Base-by-base conservation (phyloP, 441 rosid genomes). In the Syzygium syzygioides region DNA sequence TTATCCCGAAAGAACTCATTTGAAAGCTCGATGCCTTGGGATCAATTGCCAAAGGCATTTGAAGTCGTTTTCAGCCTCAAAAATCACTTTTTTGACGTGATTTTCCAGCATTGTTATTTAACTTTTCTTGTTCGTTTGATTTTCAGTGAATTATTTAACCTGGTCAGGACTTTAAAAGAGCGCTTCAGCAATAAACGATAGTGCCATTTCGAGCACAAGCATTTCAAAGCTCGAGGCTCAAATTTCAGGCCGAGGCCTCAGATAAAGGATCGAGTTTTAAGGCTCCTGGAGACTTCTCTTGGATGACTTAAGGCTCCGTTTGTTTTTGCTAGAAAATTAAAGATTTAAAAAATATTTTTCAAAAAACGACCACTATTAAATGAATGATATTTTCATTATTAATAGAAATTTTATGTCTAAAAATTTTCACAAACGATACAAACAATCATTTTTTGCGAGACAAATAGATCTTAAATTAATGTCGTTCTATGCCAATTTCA, bases 241-340 rank as follows among this genome's bases (percentile, higher is more conserved):
- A 30, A 64, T 30, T 64, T 64, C 0, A 1, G 76, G 1, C 71
- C 0, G 0, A 30, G 1, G 37, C 71, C 37, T 15, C 4, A 64
- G n/a, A 64, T 15, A 15, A 9, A 15, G 11, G 12, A 64, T 15
- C 7, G 23, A 0, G 20, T 7, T 30, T n/a, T 64, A 10, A 60
- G 14, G 34, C 18, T 6, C 8, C 6, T 5, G 2, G 68, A 60
- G 34, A 14, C 68, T 60, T 60, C 18, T 28, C 2, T 30, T 14
- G 14, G 0, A 60, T 28, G 4, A 2, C 17, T 0, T 1, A 6
- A 60, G 32, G 14, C 1, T 59, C 64, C 0, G 1, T 59, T 59
- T 45, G 1, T 7, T 7, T 45, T 1, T 7, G 9, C 10, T 45
- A 45, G 48, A 45, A 45, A 45, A 45, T 2, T 6, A 45, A 45